A percentile compares a stretch with the other conserved stretches of the same genome.
phyloP scores from a whole-genome alignment of 495 filamentous ascomycete genomes.

The Hamigera avellanea region DNA sequence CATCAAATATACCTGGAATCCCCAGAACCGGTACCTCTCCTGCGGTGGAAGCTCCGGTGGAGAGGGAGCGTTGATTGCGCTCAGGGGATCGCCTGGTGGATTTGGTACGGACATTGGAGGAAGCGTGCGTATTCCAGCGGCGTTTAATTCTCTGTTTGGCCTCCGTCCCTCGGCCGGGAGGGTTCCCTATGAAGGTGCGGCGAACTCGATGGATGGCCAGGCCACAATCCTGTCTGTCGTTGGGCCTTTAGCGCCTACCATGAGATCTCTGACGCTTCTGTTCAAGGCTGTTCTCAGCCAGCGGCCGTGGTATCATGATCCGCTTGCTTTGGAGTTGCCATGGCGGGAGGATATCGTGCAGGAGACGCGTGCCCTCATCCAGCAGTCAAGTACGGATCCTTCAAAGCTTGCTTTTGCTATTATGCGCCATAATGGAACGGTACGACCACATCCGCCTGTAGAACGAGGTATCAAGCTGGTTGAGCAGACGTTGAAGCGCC shows the following conservation, averaged over 20 bases:
- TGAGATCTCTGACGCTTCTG: constrained; percentile 37
- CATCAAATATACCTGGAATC: constrained; percentile 39
- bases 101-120: constrained; percentile 67
- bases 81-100: constrained; percentile 42
- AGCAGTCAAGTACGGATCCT: constrained; percentile 12
- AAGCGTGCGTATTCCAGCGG: constrained; percentile 53
- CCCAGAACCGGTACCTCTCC: constrained; percentile 34
- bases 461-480: constrained; percentile 41
- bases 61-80: constrained; percentile 44
- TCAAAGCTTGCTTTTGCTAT: constrained; percentile 41
- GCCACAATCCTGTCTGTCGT: constrained; percentile 44
- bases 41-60: constrained; percentile 52
- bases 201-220: constrained; percentile 48
- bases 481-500: constrained; percentile 32
- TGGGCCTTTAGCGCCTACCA: constrained; percentile 41
- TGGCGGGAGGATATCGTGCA: constrained; percentile 47
- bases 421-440: constrained; percentile 36
- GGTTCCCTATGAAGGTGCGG: constrained; percentile 32
- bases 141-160: constrained; percentile 52
- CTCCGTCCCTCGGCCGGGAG: constrained; percentile 34
- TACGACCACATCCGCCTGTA: constrained; percentile 41
- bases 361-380: constrained; percentile 29
- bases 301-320: constrained; percentile 55
- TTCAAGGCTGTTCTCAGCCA: constrained; percentile 42
- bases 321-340: constrained; percentile 46